A percentile compares a stretch with the other conserved stretches of the same genome.
phyloP scores from a whole-genome alignment of 768 basidiomycete species.

The Kwoniella dejecticola region DNA sequence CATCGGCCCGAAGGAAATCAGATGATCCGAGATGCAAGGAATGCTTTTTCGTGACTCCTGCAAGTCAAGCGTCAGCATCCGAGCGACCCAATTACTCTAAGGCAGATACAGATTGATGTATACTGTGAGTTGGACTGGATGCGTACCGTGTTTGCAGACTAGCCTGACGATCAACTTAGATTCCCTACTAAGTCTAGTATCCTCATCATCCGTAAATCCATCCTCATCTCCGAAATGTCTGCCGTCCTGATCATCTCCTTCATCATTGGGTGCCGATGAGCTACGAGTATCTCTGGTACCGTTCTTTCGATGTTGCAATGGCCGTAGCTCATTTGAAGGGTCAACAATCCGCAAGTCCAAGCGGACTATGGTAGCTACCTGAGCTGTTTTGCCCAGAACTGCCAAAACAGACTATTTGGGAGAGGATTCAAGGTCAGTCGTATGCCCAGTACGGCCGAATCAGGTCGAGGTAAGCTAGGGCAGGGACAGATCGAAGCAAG shows the following conservation, averaged over 20 bases:
- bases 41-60: conserved; percentile 54
- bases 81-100: too few species aligned
- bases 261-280: neutral
- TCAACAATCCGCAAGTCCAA: conserved; percentile 44
- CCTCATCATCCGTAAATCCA: conserved; percentile 35
- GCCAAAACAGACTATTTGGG: conserved; percentile 52
- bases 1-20: conserved; percentile 48
- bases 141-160: conserved; percentile 54
- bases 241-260: conserved; percentile 2
- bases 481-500: too few species aligned
- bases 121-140: neutral
- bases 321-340: conserved; percentile 24
- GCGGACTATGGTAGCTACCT: conserved; percentile 40
- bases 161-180: conserved; percentile 46
- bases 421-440: too few species aligned
- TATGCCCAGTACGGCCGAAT: too few species aligned
- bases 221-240: conserved; percentile 24
- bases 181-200: conserved; percentile 24
- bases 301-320: conserved; percentile 10
- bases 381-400: conserved; percentile 42
- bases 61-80: conserved; percentile 7
- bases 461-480: too few species aligned
- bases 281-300: neutral
- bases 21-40: conserved; percentile 47
- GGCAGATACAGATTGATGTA: too few species aligned